Base-by-base conservation (phyloP, 1,284 basidiomycete genomes). In the Neolentinus lepideus region DNA sequence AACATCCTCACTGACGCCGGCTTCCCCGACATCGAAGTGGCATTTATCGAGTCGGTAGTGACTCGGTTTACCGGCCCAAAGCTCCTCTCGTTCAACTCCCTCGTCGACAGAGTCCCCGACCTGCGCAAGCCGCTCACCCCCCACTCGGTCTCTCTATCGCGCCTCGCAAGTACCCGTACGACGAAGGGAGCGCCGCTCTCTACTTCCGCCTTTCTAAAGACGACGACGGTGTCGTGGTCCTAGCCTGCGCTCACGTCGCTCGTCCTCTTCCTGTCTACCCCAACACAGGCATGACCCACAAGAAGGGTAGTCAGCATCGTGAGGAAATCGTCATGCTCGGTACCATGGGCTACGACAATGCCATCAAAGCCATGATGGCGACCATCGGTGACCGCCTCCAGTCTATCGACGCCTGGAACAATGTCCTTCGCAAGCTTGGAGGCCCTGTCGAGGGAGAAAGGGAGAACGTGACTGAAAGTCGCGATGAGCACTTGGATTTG, bases 271-370 rank as follows among this genome's bases (percentile, higher is more conserved):
- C 64, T 55, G 55, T 59, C 35, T 62, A 62, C 58, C 46, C 46
- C 52, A 69, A 71, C 64, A 67, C 56, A 57, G 60, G 55, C 61
- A 55, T 63, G 54, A 58, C 61, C 25, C 61, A 52, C 48, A 65
- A 55, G 60, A 61, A 61, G 27, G 51, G n/a, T 4, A 66, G 61
- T 60, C 63, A 64, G 58, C 51, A 59, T 56, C 70, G 63, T 54
- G 67, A 73, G 64, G 61, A 73, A 47, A 61, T 75, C 59, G 56
- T 74, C 57, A 64, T 58, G 19, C 71, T 72, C 58, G 73, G 72
- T 35, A 61, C 3, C 58, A 56, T 21, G 55, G 64, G 56, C 53
- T 74, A 65, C 62, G 52, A 57, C 43, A 61, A 67, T 52, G 64
- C 70, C 54, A 26, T 68, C 59, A 60, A 57, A 45, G 55, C 47